A percentile compares a stretch with the other conserved stretches of the same genome.
phyloP scores from a whole-genome alignment of 306 rosid genomes.

The Pachyrhizus erosus region DNA sequence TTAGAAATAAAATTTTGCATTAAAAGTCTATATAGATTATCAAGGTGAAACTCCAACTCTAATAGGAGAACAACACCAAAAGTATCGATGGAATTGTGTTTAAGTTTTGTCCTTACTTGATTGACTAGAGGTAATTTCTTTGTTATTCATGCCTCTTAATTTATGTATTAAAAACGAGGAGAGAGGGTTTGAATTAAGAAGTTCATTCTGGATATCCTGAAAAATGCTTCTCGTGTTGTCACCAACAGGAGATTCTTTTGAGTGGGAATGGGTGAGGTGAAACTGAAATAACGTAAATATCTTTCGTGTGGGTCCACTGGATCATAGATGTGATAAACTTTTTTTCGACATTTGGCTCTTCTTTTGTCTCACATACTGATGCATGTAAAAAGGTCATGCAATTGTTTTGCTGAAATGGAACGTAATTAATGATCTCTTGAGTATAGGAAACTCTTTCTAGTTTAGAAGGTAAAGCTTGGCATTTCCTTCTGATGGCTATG shows the following conservation, averaged over 20 bases:
- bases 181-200: background rate
- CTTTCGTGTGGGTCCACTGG: constrained; percentile 15
- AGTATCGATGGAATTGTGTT: background rate
- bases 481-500: constrained; percentile 23
- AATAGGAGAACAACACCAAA: background rate
- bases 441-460: constrained; percentile 13
- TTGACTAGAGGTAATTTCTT: background rate
- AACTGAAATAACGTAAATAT: constrained; percentile 32
- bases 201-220: background rate
- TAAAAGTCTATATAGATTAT: background rate
- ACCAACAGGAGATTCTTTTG: constrained; percentile 36
- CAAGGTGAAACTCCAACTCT: background rate
- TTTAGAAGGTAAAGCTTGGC: constrained; percentile 14
- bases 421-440: constrained; percentile 3
- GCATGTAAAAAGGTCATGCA: constrained; percentile 33
- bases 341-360: constrained; percentile 46
- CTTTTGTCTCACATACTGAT: constrained; percentile 34
- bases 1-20: background rate
- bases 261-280: background rate
- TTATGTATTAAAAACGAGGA: background rate
- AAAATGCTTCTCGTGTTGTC: constrained; percentile 36
- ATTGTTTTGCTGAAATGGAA: constrained; percentile 28
- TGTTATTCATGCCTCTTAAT: background rate
- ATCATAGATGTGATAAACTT: constrained; percentile 27
- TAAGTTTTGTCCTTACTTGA: background rate